Conservation (phyloP, 345 rosid species). For the Arabis hirsuta region DNA sequence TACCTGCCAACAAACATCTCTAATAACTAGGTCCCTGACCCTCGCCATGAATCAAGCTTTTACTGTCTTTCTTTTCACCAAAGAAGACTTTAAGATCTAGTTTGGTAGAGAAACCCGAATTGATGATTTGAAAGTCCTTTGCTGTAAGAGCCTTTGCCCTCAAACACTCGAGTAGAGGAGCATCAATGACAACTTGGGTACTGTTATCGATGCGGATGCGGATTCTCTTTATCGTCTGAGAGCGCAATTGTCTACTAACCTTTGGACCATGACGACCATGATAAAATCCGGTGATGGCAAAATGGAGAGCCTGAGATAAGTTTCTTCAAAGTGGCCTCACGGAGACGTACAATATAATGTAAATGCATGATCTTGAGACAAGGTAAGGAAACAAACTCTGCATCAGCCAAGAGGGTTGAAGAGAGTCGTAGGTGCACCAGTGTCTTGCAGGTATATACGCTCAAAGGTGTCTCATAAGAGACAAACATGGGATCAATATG, state of each 20-base stretch:
- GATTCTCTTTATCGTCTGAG: constrained; percentile 11
- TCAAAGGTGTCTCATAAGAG: neutral
- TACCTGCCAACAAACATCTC: neutral
- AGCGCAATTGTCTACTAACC: neutral
- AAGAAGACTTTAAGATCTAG: neutral
- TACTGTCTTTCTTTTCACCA: neutral
- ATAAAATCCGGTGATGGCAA: too few relatives aligned
- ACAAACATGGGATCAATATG: too few relatives aligned
- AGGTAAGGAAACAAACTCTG: constrained; percentile 16
- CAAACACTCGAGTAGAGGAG: constrained; percentile 10
- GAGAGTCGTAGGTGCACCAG: neutral
- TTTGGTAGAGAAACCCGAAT: neutral
- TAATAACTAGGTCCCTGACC: neutral
- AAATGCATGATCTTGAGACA: constrained; percentile 17
- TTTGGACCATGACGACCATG: too few relatives aligned
- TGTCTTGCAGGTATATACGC: neutral
- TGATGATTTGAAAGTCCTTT: neutral
- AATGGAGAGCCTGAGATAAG: constrained; percentile 16
- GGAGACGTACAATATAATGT: neutral
- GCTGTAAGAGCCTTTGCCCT: too few relatives aligned
- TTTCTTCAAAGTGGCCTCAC: neutral
- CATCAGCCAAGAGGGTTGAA: neutral
- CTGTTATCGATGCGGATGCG: neutral
- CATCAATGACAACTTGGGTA: neutral
- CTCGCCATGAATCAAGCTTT: neutral